Conservation (phyloP, 2,329 filamentous ascomycete species). For the Colletotrichum karsti region DNA sequence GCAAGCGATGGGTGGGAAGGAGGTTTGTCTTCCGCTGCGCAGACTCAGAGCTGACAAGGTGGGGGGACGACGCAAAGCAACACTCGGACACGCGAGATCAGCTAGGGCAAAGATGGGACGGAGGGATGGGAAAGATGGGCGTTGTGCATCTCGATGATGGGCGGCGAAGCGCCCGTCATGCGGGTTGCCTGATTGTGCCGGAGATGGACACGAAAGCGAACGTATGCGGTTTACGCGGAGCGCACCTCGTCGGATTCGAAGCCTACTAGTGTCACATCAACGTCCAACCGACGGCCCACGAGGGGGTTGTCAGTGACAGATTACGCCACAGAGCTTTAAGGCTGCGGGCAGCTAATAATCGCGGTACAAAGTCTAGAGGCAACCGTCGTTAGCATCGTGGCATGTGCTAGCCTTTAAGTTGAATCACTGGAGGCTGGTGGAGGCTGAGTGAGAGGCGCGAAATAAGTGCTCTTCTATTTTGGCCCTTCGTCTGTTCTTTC, state of each 20-base stretch:
- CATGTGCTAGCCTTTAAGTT: conserved; percentile 4
- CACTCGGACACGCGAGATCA: conserved; percentile 1
- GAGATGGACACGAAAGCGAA: conserved; percentile 20
- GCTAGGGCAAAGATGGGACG: conserved; percentile 11
- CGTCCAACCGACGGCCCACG: background rate
- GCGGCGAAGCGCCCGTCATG: background rate
- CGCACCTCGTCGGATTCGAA: conserved; percentile 10
- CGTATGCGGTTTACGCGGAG: conserved; percentile 16
- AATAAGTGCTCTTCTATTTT: background rate
- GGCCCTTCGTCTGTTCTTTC: conserved; percentile 13
- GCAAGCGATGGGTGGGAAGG: background rate
- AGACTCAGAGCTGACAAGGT: conserved; percentile 1
- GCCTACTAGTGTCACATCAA: conserved; percentile 5
- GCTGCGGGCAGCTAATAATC: background rate
- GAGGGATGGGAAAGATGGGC: background rate
- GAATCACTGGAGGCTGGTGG: background rate
- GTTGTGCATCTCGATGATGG: conserved; percentile 14
- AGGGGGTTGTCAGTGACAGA: background rate
- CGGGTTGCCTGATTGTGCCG: conserved; percentile 13
- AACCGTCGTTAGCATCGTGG: background rate
- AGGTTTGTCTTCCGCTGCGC: conserved; percentile 11
- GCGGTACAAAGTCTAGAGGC: background rate
- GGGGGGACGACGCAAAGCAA: background rate
- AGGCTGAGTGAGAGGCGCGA: background rate
- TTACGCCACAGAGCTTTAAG: background rate